A percentile compares a stretch with the other conserved stretches of the same genome.
phyloP scores from a whole-genome alignment of 371 early-diverging fungal species.

The Mortierella sp. region DNA sequence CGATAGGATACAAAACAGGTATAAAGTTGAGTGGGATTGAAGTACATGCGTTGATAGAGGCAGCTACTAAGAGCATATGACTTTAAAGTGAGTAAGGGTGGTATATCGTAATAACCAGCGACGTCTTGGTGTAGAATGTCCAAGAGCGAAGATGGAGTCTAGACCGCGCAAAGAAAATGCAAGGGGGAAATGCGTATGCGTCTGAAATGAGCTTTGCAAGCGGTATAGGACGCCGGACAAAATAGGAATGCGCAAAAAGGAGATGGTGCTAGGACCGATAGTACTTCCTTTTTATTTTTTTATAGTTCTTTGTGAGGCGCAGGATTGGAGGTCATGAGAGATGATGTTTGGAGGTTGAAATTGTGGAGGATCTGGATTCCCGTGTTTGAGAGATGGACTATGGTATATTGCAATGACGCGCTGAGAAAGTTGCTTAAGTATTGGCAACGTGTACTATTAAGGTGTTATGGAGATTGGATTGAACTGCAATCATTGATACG shows the following conservation, averaged over 20 bases:
- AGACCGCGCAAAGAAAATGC: background rate
- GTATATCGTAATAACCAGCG: background rate
- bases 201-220: background rate
- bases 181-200: background rate
- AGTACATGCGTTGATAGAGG: too few relatives aligned
- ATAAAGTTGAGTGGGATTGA: too few relatives aligned
- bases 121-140: background rate
- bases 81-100: background rate
- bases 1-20: too few relatives aligned
- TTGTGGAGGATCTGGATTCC: background rate
- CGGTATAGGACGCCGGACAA: background rate
- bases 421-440: background rate
- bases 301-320: background rate
- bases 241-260: background rate
- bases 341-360: constrained; percentile 1
- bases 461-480: background rate
- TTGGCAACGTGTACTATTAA: background rate
- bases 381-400: background rate
- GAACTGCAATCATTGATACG: background rate
- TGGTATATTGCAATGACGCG: background rate
- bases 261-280: background rate
- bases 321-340: background rate
- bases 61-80: too few relatives aligned
- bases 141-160: background rate
- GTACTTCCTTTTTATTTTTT: background rate